A percentile compares a stretch with the other conserved stretches of the same genome.
These are phyloP conservation scores for Crepidotus variabilis DNA, from an alignment of 768 basidiomycete genomes.

Conservation along the genomic window DNA sequence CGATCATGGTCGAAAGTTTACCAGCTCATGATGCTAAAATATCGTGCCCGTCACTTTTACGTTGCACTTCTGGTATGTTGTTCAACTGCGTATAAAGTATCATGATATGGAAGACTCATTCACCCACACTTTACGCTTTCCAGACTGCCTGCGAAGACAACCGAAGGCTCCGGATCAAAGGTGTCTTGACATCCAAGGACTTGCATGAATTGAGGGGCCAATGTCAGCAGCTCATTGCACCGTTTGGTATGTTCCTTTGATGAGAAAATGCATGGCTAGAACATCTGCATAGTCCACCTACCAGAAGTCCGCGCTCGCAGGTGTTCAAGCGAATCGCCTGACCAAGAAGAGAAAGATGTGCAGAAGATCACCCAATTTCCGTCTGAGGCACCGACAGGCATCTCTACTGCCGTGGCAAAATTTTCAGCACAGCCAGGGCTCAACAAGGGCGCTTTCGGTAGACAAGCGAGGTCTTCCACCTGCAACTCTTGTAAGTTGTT, in stretches of 20 bases:
- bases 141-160: neutral
- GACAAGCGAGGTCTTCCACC: no score
- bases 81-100: neutral
- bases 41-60: neutral
- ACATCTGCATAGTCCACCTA: no score
- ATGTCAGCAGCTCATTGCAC: neutral
- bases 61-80: neutral
- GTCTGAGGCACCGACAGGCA: no score
- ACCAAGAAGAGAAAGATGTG: no score
- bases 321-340: no score
- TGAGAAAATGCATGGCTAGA: no score
- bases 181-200: slow-evolving; percentile 3
- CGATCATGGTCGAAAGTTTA: neutral
- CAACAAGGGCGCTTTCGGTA: neutral
- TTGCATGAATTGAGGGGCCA: neutral
- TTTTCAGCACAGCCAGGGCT: neutral
- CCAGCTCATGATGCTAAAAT: neutral
- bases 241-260: neutral
- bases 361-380: no score
- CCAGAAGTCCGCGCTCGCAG: no score
- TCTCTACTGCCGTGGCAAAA: no score
- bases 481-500: no score
- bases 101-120: neutral
- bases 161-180: neutral
- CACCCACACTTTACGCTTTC: neutral